Percentiles rank a stretch among this genome's conserved stretches.
phyloP scores from a whole-genome alignment of 2,329 filamentous ascomycete species.

The Diaporthe caulivora region DNA sequence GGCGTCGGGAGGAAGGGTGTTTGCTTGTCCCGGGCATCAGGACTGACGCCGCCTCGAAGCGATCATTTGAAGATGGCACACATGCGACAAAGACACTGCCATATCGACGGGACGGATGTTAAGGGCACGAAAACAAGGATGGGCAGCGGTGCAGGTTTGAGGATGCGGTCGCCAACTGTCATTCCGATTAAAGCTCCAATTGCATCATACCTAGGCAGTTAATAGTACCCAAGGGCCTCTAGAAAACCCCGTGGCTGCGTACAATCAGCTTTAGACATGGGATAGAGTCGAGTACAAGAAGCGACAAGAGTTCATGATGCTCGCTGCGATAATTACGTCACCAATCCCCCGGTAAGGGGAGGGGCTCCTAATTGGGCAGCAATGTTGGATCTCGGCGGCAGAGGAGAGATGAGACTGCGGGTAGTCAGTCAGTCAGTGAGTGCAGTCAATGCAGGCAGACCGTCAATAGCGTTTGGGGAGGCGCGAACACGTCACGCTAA shows the following conservation, averaged over 20 bases:
- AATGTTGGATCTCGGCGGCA: constrained; percentile 2
- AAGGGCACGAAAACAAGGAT: no score
- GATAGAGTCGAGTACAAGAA: background rate
- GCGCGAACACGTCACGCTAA: constrained; percentile 29
- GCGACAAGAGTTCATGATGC: no score
- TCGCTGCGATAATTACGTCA: no score
- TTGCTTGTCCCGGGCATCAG: background rate
- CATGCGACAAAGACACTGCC: background rate
- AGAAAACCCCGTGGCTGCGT: background rate
- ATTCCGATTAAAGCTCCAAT: no score
- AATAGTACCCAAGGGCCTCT: background rate
- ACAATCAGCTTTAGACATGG: background rate
- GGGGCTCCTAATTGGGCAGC: constrained; percentile 23
- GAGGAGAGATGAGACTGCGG: constrained; percentile 5
- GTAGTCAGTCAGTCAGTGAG: background rate
- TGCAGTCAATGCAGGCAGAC: background rate
- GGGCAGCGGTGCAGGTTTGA: background rate
- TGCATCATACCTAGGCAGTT: background rate
- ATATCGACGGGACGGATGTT: no score
- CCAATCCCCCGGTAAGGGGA: constrained; percentile 14
- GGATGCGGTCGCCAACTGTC: constrained; percentile 1
- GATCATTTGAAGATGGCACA: no score
- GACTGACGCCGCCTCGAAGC: background rate
- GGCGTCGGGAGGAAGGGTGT: background rate
- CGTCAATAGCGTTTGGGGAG: background rate